Conservation (phyloP, 1,284 basidiomycete genomes). For the Chiua sp. region DNA sequence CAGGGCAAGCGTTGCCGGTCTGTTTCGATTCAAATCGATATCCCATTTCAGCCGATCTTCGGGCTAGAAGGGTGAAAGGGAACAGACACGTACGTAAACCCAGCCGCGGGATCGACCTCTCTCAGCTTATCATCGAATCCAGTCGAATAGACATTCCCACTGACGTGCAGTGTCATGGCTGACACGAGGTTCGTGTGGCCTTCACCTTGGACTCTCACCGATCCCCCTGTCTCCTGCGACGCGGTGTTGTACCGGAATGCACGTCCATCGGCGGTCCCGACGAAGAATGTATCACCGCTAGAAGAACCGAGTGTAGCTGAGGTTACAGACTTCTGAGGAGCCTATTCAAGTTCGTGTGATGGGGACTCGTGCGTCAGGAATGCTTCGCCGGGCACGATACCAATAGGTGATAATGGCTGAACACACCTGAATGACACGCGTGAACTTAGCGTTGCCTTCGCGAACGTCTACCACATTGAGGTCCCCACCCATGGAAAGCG, state of each 20-base stretch:
- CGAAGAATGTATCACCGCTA: constrained; percentile 67
- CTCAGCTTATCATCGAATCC: constrained; percentile 84
- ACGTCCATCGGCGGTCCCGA: constrained; percentile 86
- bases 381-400: background rate
- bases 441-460: constrained; percentile 62
- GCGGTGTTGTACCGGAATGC: constrained; percentile 66
- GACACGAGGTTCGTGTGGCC: constrained; percentile 79
- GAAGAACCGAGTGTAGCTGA: constrained; percentile 55
- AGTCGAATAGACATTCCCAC: constrained; percentile 66
- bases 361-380: background rate
- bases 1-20: constrained; percentile 53
- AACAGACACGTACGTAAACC: constrained; percentile 59
- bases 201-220: constrained; percentile 60
- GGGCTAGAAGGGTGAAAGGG: background rate
- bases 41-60: background rate
- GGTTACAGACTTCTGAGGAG: constrained; percentile 83
- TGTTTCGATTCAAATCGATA: constrained; percentile 28
- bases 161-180: constrained; percentile 55
- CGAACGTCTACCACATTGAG: constrained; percentile 84
- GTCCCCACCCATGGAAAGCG: constrained; percentile 84
- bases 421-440: constrained; percentile 65
- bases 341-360: constrained; percentile 45
- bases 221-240: constrained; percentile 16
- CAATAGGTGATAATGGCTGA: background rate
- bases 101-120: constrained; percentile 58